These are phyloP conservation scores for Austroboletus novae-zelandiae DNA, from an alignment of 1,284 basidiomycete species.

Conservation along the genomic window DNA sequence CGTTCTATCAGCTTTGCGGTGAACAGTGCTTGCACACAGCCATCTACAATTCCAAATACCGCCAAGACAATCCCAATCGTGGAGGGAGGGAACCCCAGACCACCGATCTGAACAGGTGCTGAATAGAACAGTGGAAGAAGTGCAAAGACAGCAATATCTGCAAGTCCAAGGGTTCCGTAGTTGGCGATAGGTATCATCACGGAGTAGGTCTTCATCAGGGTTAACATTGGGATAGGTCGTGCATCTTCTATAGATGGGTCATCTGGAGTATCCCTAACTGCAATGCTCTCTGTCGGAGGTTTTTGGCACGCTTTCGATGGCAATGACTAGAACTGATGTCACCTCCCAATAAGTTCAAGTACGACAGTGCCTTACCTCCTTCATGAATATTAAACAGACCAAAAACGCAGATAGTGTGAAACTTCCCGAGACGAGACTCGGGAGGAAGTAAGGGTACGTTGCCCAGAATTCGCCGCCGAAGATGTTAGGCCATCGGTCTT, in stretches of 20 bases:
- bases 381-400: slow-evolving; percentile 53
- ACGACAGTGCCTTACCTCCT: slow-evolving; percentile 44
- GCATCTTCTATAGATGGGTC: slow-evolving; percentile 1
- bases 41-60: slow-evolving; percentile 56
- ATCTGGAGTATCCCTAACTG: not conserved
- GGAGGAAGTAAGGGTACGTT: slow-evolving; percentile 54
- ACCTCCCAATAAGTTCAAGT: not conserved
- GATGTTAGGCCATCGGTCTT: slow-evolving; percentile 43
- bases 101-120: slow-evolving; percentile 62
- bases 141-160: slow-evolving; percentile 63
- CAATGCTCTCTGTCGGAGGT: not conserved
- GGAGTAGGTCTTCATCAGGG: slow-evolving; percentile 31
- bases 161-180: slow-evolving; percentile 62
- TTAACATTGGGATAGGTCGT: slow-evolving; percentile 37
- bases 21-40: slow-evolving; percentile 57
- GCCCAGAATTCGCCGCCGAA: slow-evolving; percentile 49
- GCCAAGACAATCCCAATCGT: slow-evolving; percentile 59
- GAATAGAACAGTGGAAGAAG: slow-evolving; percentile 68
- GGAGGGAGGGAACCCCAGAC: slow-evolving; percentile 59
- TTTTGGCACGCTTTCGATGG: slow-evolving; percentile 13
- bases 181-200: slow-evolving; percentile 63
- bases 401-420: slow-evolving; percentile 55
- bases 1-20: slow-evolving; percentile 54
- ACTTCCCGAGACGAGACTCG: slow-evolving; percentile 55
- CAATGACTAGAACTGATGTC: slow-evolving; percentile 15